A percentile compares a stretch with the other conserved stretches of the same genome.
These are phyloP conservation scores for Pythium apleroticum DNA, from an alignment of 352 stramenopile genomes.

Conservation along the genomic window DNA sequence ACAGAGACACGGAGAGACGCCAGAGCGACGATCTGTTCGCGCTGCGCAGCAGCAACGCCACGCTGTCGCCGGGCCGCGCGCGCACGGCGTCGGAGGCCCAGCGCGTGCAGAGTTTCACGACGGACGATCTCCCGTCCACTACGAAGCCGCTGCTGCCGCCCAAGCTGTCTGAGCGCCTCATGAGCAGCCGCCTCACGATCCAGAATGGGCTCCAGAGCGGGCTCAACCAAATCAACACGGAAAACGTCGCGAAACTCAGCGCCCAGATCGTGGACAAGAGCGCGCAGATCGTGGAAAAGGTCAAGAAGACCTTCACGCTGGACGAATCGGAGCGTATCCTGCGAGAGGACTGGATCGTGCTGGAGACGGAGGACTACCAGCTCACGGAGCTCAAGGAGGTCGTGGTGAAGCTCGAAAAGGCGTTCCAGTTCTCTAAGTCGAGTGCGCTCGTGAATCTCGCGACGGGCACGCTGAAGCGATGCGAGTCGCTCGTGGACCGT, in stretches of 20 bases:
- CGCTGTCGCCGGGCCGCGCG: conserved; percentile 41
- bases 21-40: conserved; percentile 27
- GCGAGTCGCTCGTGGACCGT: conserved; percentile 70
- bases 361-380: conserved; percentile 80
- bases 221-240: conserved; percentile 48
- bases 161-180: conserved; percentile 26
- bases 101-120: conserved; percentile 70
- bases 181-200: conserved; percentile 39
- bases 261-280: conserved; percentile 16
- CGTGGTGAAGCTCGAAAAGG: conserved; percentile 66
- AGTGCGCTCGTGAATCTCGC: conserved; percentile 68
- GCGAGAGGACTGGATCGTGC: conserved; percentile 68
- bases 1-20: conserved; percentile 15
- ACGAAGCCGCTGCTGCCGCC: conserved; percentile 49
- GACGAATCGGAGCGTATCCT: conserved; percentile 76
- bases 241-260: conserved; percentile 45
- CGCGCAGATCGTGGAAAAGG: conserved; percentile 52
- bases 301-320: conserved; percentile 66
- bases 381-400: conserved; percentile 58
- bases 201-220: conserved; percentile 45
- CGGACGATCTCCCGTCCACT: conserved; percentile 61
- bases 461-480: conserved; percentile 64
- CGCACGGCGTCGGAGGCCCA: conserved; percentile 18
- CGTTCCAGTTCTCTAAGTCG: conserved; percentile 84
- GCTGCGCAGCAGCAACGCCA: conserved; percentile 36